Conservation (phyloP, 768 basidiomycete genomes). For the Tylopilus intermedius region DNA sequence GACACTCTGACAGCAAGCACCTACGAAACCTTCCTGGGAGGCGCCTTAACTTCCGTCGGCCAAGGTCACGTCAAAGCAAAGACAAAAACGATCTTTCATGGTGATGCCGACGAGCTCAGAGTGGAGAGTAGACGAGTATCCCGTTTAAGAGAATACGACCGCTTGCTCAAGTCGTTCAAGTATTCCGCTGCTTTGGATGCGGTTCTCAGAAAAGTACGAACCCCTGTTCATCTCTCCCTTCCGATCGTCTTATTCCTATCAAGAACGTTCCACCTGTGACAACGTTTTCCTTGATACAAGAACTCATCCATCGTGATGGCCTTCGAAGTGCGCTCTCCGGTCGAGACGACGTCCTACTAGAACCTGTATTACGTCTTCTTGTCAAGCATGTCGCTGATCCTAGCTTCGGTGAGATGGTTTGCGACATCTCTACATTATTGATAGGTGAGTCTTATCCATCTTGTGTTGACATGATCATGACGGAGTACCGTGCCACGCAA, state of each 20-base stretch:
- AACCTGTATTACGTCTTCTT: conserved; percentile 84
- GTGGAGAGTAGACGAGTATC: conserved; percentile 68
- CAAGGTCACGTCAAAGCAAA: conserved; percentile 49
- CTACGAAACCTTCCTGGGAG: conserved; percentile 64
- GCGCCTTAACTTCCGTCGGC: conserved; percentile 50
- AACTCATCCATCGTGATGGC: conserved; percentile 88
- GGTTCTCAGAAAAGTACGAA: conserved; percentile 72
- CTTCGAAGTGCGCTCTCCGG: conserved; percentile 80
- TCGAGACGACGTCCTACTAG: conserved; percentile 89
- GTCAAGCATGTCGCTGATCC: conserved; percentile 84
- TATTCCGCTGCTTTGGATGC: conserved; percentile 94
- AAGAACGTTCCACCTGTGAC: conserved; percentile 82
- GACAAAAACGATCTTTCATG: conserved; percentile 44
- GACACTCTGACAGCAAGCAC: conserved; percentile 46
- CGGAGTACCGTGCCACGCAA: conserved; percentile 27
- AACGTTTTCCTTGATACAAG: conserved; percentile 87
- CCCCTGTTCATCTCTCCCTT: neutral
- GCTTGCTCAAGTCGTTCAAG: conserved; percentile 83
- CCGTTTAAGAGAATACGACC: conserved; percentile 83
- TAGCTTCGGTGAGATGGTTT: conserved; percentile 86
- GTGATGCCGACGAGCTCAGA: conserved; percentile 70
- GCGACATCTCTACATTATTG: conserved; percentile 73
- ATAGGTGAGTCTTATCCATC: conserved; percentile 56
- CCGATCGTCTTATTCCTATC: conserved; percentile 1
- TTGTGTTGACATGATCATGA: conserved; percentile 1